A percentile compares a stretch with the other conserved stretches of the same genome.
These are phyloP conservation scores for Dactylonectria macrodidyma DNA, from an alignment of 2,329 filamentous ascomycete genomes.

Conservation along the genomic window DNA sequence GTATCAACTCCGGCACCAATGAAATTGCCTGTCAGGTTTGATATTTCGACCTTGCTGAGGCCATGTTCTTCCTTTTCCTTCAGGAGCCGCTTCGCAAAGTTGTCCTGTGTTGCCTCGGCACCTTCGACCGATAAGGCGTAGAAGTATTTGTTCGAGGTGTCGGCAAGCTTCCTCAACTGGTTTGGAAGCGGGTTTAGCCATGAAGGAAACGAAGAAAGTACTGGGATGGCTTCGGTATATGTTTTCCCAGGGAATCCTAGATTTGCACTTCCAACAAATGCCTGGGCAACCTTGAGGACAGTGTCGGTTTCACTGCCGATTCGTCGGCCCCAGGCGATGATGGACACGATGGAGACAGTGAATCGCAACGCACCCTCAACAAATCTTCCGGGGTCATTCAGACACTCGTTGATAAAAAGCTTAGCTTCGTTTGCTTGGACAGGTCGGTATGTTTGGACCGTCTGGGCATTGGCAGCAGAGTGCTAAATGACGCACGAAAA, in stretches of 20 bases:
- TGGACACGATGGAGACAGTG: conserved; percentile 28
- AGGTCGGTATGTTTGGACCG: conserved; percentile 22
- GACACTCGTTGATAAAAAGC: conserved; percentile 12
- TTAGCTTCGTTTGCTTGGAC: conserved; percentile 21
- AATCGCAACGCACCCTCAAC: conserved; percentile 20
- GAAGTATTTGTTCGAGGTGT: conserved; percentile 26
- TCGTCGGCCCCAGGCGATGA: conserved; percentile 27
- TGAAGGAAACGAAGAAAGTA: conserved; percentile 12
- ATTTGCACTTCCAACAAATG: conserved; percentile 30
- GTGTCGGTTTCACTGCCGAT: conserved; percentile 9
- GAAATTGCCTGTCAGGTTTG: conserved; percentile 27
- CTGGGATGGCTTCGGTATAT: conserved; percentile 26
- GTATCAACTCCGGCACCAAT: conserved; percentile 29
- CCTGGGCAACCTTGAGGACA: conserved; percentile 29
- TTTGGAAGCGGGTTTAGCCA: conserved; percentile 26
- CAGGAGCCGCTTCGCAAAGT: conserved; percentile 23
- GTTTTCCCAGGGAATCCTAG: conserved; percentile 28
- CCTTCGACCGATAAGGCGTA: conserved; percentile 23
- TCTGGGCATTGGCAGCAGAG: conserved; percentile 22
- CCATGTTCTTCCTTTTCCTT: conserved; percentile 25
- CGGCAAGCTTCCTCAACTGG: conserved; percentile 16
- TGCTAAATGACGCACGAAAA: conserved; percentile 3
- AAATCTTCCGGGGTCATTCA: conserved; percentile 14
- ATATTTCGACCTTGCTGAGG: conserved; percentile 24
- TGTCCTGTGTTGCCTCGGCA: conserved; percentile 12